phyloP scores from a whole-genome alignment of 768 basidiomycete genomes.

The Hericium coralloides region DNA sequence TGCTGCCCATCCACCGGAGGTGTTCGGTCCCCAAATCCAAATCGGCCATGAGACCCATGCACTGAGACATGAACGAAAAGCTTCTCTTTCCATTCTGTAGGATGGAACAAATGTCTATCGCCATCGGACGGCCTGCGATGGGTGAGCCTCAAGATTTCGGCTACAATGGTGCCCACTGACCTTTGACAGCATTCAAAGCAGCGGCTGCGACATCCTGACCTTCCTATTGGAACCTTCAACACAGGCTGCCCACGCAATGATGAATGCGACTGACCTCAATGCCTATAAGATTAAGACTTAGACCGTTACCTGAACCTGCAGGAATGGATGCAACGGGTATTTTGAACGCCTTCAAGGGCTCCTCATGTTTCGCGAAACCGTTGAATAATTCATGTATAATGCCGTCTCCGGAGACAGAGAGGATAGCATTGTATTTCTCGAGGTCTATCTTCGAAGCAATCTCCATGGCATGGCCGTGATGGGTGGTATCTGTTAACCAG shows the following conservation, averaged over 20 bases:
- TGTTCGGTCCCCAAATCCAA: constrained; percentile 78
- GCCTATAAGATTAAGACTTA: constrained; percentile 70
- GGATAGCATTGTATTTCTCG: constrained; percentile 55
- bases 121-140: constrained; percentile 55
- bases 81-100: constrained; percentile 52
- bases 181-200: constrained; percentile 74
- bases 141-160: not conserved
- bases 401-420: constrained; percentile 78
- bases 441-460: constrained; percentile 48
- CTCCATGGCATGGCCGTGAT: constrained; percentile 55
- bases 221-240: constrained; percentile 28
- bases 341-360: constrained; percentile 49
- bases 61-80: constrained; percentile 79
- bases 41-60: constrained; percentile 79
- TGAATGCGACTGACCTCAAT: constrained; percentile 33
- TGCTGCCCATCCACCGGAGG: constrained; percentile 80
- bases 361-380: constrained; percentile 60
- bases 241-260: not conserved
- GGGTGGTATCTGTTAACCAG: constrained; percentile 46
- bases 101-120: constrained; percentile 71
- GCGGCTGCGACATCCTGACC: constrained; percentile 68
- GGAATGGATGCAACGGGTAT: constrained; percentile 75
- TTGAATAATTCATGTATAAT: constrained; percentile 79
- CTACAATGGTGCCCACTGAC: constrained; percentile 23
- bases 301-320: constrained; percentile 74